These are phyloP conservation scores for Pistacia vera DNA, from an alignment of 345 rosid species.

Conservation along the genomic window DNA sequence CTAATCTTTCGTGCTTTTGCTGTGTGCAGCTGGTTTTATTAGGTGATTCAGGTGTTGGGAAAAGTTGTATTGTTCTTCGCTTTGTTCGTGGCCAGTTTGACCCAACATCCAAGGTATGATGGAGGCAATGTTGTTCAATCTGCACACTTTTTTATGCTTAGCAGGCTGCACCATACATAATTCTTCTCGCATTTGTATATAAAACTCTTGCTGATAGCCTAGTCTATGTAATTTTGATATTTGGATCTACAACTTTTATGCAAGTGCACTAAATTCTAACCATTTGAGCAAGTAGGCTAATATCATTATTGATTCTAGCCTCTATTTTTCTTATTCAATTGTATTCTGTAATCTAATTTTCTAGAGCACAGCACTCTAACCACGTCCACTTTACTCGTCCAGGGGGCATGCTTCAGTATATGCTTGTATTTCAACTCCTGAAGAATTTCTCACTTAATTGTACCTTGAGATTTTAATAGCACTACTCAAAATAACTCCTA, in stretches of 20 bases:
- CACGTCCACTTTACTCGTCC: not conserved
- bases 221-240: not conserved
- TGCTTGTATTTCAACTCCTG: not conserved
- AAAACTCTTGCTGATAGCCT: not conserved
- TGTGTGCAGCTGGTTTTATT: conserved; percentile 74
- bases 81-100: conserved; percentile 99
- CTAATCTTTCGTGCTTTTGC: conserved; percentile 26
- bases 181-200: not conserved
- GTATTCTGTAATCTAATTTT: not conserved
- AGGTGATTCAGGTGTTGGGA: conserved; percentile 99
- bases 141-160: not conserved
- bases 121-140: not conserved
- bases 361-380: not conserved
- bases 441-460: not conserved
- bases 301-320: not conserved
- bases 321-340: not conserved
- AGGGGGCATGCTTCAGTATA: not conserved
- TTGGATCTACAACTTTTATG: not conserved
- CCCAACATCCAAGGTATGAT: conserved; percentile 82
- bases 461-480: not conserved
- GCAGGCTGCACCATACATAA: not conserved
- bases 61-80: conserved; percentile 97
- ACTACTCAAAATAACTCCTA: not conserved
- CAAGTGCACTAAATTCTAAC: not conserved
- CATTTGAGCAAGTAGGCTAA: not conserved